phyloP scores from a whole-genome alignment of 306 rosid species.

The Myrica gale region DNA sequence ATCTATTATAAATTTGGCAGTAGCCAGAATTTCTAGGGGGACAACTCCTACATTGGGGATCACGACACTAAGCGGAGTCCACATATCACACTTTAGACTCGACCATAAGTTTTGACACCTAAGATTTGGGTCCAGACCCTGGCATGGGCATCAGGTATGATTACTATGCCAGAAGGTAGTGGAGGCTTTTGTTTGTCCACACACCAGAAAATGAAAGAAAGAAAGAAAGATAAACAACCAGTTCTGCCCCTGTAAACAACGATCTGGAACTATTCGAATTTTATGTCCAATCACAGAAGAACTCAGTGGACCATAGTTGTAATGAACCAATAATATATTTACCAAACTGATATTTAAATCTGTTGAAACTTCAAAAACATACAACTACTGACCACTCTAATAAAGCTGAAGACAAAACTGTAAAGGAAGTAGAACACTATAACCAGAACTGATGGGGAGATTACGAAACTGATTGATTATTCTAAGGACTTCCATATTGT shows the following conservation, averaged over 20 bases:
- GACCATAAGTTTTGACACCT: too few species aligned
- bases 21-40: neutral
- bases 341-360: neutral
- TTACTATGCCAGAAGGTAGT: neutral
- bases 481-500: neutral
- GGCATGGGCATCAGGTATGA: neutral
- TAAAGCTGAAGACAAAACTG: neutral
- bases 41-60: neutral
- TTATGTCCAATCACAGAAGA: neutral
- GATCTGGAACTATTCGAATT: neutral
- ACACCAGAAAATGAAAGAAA: neutral
- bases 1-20: neutral
- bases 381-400: neutral
- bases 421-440: too few species aligned
- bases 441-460: conserved; percentile 1
- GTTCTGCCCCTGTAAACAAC: neutral
- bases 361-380: neutral
- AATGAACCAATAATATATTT: neutral
- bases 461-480: neutral
- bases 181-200: conserved; percentile 1
- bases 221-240: too few species aligned
- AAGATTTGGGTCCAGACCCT: neutral
- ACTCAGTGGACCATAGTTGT: neutral
- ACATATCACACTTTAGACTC: neutral
- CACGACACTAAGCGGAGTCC: neutral